A percentile compares a stretch with the other conserved stretches of the same genome.
Evolutionary conservation across 2,329 filamentous ascomycete genomes (phyloP).

Genomic region (Microdochium trichocladiopsis): DNA sequence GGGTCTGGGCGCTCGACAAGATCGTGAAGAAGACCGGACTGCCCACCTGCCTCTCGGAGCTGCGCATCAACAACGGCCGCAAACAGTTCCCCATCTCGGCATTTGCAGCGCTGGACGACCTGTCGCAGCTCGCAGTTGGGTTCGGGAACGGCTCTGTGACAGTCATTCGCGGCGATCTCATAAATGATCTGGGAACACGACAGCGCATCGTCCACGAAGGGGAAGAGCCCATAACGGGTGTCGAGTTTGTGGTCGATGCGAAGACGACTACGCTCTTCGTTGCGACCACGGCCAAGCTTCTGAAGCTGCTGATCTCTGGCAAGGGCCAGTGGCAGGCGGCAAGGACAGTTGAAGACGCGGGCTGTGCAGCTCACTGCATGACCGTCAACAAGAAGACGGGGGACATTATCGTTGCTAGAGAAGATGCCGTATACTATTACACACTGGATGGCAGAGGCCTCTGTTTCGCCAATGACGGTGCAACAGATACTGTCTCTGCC

Average conservation of each 20-base stretch:
- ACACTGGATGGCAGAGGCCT: constrained; percentile 76
- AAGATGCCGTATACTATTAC: constrained; percentile 96
- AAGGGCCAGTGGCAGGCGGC: constrained; percentile 85
- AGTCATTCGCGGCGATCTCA: constrained; percentile 85
- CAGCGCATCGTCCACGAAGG: constrained; percentile 95
- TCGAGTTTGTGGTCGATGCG: constrained; percentile 63
- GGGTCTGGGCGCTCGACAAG: constrained; percentile 97
- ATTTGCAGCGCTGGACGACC: constrained; percentile 78
- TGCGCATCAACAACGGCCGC: constrained; percentile 81
- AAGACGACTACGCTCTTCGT: constrained; percentile 76
- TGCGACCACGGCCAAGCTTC: constrained; percentile 79
- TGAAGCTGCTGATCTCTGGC: constrained; percentile 81
- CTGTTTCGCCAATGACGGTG: constrained; percentile 84
- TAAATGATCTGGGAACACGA: constrained; percentile 90
- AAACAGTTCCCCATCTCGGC: constrained; percentile 94
- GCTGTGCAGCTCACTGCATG: constrained; percentile 94
- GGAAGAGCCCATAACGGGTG: constrained; percentile 89
- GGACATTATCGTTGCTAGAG: constrained; percentile 84
- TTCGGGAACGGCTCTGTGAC: constrained; percentile 95
- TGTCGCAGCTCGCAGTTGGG: constrained; percentile 88
- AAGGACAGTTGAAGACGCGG: constrained; percentile 79
- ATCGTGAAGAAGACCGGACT: constrained; percentile 87
- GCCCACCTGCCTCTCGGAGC: constrained; percentile 79
- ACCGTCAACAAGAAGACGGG: constrained; percentile 72
- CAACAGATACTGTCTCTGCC: constrained; percentile 73